These are phyloP conservation scores for Capillidium rhysosporum DNA, from an alignment of 371 early-diverging fungal species.

Conservation along the genomic window DNA sequence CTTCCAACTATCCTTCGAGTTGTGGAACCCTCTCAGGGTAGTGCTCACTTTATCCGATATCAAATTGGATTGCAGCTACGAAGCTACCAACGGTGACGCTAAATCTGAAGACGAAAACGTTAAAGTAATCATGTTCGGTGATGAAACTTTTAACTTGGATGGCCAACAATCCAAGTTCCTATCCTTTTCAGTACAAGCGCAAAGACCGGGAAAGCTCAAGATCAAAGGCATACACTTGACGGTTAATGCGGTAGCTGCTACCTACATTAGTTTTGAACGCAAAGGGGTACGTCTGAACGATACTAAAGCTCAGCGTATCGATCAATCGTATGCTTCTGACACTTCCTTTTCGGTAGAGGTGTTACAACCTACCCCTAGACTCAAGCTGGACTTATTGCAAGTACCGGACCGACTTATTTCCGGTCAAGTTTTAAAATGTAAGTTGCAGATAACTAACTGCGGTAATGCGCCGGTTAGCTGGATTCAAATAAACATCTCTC, in stretches of 20 bases:
- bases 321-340: constrained; percentile 39
- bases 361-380: constrained; percentile 61
- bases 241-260: constrained; percentile 50
- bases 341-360: constrained; percentile 48
- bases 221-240: constrained; percentile 59
- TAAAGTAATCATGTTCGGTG: too few relatives aligned
- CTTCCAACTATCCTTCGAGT: constrained; percentile 11
- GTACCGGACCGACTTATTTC: constrained; percentile 59
- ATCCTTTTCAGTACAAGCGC: constrained; percentile 46
- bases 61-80: constrained; percentile 1
- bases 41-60: constrained; percentile 12
- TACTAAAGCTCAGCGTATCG: constrained; percentile 37
- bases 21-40: constrained; percentile 16
- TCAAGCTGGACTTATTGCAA: constrained; percentile 48
- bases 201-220: constrained; percentile 45
- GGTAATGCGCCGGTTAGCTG: constrained; percentile 52
- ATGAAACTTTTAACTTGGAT: too few relatives aligned
- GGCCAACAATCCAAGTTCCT: constrained; percentile 19
- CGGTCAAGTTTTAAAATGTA: constrained; percentile 58
- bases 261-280: constrained; percentile 39
- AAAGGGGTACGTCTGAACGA: constrained; percentile 54
- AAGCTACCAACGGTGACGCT: not conserved
- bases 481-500: constrained; percentile 55
- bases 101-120: not conserved
- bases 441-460: constrained; percentile 59